Evolutionary conservation across 1,284 basidiomycete genomes (phyloP).

Genomic region (Sphagnurus paluster): DNA sequence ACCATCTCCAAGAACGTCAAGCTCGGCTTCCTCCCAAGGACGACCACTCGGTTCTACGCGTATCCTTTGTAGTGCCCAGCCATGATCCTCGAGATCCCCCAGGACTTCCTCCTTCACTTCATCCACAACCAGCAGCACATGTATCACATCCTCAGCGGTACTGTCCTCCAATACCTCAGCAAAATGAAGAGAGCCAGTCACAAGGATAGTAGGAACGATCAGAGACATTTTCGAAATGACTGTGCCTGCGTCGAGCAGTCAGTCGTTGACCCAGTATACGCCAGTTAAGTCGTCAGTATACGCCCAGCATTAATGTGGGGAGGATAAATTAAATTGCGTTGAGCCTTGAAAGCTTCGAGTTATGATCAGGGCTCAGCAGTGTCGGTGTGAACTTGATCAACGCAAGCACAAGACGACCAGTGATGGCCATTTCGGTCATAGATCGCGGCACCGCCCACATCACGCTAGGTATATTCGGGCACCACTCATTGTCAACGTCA

Average conservation of each 20-base stretch:
- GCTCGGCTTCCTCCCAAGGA: slow-evolving; percentile 69
- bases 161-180: slow-evolving; percentile 54
- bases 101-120: slow-evolving; percentile 57
- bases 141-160: slow-evolving; percentile 59
- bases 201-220: slow-evolving; percentile 60
- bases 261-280: background rate
- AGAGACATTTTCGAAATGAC: slow-evolving; percentile 33
- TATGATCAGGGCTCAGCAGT: no score
- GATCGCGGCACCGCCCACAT: no score
- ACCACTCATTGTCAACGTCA: no score
- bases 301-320: background rate
- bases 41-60: slow-evolving; percentile 58
- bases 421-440: no score
- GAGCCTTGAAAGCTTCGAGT: no score
- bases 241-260: no score
- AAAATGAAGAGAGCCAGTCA: slow-evolving; percentile 62
- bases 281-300: background rate
- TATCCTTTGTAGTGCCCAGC: slow-evolving; percentile 70
- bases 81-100: slow-evolving; percentile 52
- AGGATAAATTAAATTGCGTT: no score
- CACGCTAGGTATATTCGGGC: no score
- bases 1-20: slow-evolving; percentile 67
- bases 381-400: no score
- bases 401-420: no score
- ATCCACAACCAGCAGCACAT: slow-evolving; percentile 43